Percentiles rank a stretch among this genome's conserved stretches.
phyloP scores from a whole-genome alignment of 768 basidiomycete species.

The Trametes coccinea region DNA sequence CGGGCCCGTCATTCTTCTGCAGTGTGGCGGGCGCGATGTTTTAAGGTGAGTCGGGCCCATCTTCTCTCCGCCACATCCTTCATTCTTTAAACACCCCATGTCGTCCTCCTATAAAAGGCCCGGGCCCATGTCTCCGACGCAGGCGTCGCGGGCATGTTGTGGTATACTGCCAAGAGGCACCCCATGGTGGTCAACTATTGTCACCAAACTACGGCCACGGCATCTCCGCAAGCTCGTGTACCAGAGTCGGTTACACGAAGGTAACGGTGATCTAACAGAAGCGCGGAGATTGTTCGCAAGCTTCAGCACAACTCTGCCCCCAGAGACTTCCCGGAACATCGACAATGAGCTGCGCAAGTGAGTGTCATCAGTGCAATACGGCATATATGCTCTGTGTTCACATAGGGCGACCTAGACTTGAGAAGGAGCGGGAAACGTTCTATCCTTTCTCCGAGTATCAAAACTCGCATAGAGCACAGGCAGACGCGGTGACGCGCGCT shows the following conservation, averaged over 20 bases:
- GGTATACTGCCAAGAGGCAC: background rate
- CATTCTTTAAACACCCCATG: background rate
- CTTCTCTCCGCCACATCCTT: too few relatives aligned
- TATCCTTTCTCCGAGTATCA: background rate
- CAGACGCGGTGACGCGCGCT: background rate
- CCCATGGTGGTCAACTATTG: background rate
- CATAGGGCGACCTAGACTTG: background rate
- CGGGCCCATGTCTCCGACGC: conserved; percentile 4
- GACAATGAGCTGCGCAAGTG: background rate
- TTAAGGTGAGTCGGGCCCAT: too few relatives aligned
- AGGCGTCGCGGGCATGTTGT: conserved; percentile 9
- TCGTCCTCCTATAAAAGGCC: background rate
- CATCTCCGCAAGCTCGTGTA: conserved; percentile 4
- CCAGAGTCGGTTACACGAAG: conserved; percentile 9
- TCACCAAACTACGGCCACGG: conserved; percentile 4
- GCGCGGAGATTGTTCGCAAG: background rate
- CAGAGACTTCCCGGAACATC: background rate
- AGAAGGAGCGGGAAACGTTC: background rate
- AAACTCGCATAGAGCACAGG: background rate
- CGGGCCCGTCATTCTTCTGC: too few relatives aligned
- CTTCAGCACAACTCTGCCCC: background rate
- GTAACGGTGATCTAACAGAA: background rate
- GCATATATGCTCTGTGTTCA: background rate
- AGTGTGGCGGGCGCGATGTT: too few relatives aligned
- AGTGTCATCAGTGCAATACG: background rate